Evolutionary conservation across 116 monocot species (phyloP).

Genomic region (Phalaenopsis hybrid): DNA sequence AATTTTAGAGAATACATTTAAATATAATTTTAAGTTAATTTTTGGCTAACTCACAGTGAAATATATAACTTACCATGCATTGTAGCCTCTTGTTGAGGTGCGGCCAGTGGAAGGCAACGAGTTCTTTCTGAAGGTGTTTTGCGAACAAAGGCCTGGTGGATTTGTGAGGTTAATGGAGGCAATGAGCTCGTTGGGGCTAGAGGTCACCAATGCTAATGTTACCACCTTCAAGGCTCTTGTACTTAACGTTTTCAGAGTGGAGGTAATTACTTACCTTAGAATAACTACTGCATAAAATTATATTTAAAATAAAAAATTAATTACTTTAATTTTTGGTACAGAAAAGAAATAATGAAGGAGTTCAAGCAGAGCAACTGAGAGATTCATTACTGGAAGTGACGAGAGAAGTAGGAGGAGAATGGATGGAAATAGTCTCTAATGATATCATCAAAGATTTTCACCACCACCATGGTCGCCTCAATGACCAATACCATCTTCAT

Average conservation of each 20-base stretch:
- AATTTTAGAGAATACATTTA: too few relatives aligned
- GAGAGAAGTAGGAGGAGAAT: conserved; percentile 17
- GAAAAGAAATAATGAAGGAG: conserved; percentile 59
- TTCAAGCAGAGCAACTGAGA: conserved; percentile 78
- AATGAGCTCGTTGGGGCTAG: conserved; percentile 58
- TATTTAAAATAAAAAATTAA: too few relatives aligned
- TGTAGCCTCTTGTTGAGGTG: conserved; percentile 83
- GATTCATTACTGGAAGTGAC: conserved; percentile 64
- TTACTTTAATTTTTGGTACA: conserved; percentile 13
- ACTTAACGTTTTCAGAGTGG: conserved; percentile 64
- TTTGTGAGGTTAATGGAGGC: conserved; percentile 83
- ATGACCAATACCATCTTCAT: conserved; percentile 4
- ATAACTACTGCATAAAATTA: too few relatives aligned
- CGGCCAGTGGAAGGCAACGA: conserved; percentile 58
- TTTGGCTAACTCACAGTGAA: too few relatives aligned
- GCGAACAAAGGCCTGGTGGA: conserved; percentile 68
- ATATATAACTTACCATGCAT: background rate
- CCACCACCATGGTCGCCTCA: conserved; percentile 3
- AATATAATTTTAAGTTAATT: too few relatives aligned
- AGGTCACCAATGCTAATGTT: conserved; percentile 79
- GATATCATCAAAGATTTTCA: conserved; percentile 3
- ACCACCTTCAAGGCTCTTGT: conserved; percentile 64
- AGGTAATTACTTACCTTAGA: conserved; percentile 24
- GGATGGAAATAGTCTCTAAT: conserved; percentile 16
- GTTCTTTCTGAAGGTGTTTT: conserved; percentile 77